A percentile compares a stretch with the other conserved stretches of the same genome.
phyloP scores from a whole-genome alignment of 257 asterid species.

The Nicotiana tomentosiformis region DNA sequence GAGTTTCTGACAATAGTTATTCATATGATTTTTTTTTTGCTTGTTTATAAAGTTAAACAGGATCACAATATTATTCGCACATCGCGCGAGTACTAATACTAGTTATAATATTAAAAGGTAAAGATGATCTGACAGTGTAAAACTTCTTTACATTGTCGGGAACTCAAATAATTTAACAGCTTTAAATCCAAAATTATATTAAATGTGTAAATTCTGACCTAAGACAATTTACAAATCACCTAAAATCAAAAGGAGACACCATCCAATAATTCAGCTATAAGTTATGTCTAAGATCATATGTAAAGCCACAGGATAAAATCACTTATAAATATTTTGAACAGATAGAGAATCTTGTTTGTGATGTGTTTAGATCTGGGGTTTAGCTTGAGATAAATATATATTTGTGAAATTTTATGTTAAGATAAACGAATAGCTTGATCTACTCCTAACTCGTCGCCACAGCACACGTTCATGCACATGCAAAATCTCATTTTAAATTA shows the following conservation, averaged over 20 bases:
- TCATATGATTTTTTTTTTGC: too few species aligned
- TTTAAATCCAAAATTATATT: too few species aligned
- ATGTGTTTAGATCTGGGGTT: not conserved
- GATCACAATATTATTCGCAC: too few species aligned
- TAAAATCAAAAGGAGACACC: not conserved
- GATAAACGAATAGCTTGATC: not conserved
- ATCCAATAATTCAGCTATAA: constrained; percentile 1
- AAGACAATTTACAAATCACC: not conserved
- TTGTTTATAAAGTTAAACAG: too few species aligned
- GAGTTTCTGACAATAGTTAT: too few species aligned
- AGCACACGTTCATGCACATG: constrained; percentile 26
- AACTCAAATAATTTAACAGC: too few species aligned
- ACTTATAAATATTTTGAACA: not conserved
- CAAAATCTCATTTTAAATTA: not conserved
- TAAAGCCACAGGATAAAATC: not conserved
- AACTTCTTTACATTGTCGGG: too few species aligned
- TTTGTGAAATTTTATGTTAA: not conserved
- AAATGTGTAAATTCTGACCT: too few species aligned
- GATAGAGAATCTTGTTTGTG: not conserved
- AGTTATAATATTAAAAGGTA: too few species aligned
- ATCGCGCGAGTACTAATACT: too few species aligned
- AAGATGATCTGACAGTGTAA: too few species aligned
- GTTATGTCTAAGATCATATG: not conserved
- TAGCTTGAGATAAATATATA: not conserved
- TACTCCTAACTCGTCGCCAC: constrained; percentile 13